Evolutionary conservation across 2,329 filamentous ascomycete genomes (phyloP), one percentile per base, ranked within the genome.

Genomic region (Tolypocladium sp.): DNA sequence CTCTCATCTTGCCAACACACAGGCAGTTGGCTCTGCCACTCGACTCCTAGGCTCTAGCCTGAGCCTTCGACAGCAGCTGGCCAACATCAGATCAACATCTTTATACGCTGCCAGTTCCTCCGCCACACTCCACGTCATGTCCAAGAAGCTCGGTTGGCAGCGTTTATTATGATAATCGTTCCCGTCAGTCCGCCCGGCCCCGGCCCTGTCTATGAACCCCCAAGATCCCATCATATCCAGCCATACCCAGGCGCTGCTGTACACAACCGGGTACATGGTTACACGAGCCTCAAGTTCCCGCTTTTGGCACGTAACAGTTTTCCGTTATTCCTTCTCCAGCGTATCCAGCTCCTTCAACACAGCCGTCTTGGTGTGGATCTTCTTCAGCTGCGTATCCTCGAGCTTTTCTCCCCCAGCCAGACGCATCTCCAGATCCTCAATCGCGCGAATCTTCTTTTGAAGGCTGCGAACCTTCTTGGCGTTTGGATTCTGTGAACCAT

Each of bases 301-400:
- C 30, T 20, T 13, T 35, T n/a, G 2, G 20, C 49, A 22, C 22
- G 30, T 9, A 37, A 10, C 64, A 68, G 54, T 64, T 63, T 49
- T 25, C 12, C 33, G 13, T 40, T 49, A 60, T 42, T 73, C 71
- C 60, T 61, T 67, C 63, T 71, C 71, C 58, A 92, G 71, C 9
- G 73, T 77, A 54, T 89, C 83, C 61, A 99, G 78, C 77, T 99
- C 94, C 76, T 89, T 91, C 62, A 92, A 81, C 60, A 99, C 93
- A 20, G 83, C 76, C 55, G 86, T 79, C 78, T 97, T 96, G 27
- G 92, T 97, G 59, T 85, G 84, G 67, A 99, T 99, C 83, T 99
- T 99, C 82, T 96, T 95, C 75, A 99, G 86, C 78, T 99, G 94
- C 38, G 94, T 99, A 70, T 97, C 93, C 77, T 99, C 94, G 61